A percentile compares a stretch with the other conserved stretches of the same genome.
These are phyloP conservation scores for Solanum chaucha DNA, from an alignment of 257 asterid genomes.

Conservation along the genomic window DNA sequence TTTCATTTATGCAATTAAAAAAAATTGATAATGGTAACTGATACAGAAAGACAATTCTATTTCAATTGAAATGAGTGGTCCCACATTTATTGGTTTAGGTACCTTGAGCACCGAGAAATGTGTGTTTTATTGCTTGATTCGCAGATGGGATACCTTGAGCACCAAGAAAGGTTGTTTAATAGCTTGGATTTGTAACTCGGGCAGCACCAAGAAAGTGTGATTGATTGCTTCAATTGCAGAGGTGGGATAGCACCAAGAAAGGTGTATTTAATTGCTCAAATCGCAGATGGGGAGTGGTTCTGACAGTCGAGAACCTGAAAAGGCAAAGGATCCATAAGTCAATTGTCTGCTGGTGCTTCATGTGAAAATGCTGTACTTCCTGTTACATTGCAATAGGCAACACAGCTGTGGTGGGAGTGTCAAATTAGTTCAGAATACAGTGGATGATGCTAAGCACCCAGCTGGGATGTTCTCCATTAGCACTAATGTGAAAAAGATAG, in stretches of 20 bases:
- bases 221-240: too few relatives aligned
- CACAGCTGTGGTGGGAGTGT: not conserved
- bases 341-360: not conserved
- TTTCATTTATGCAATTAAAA: not conserved
- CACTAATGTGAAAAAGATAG: not conserved
- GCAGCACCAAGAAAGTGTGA: too few relatives aligned
- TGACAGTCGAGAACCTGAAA: not conserved
- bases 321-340: not conserved
- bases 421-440: not conserved
- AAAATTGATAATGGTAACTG: not conserved
- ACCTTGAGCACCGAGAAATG: not conserved
- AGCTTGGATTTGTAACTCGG: not conserved
- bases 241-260: not conserved
- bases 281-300: not conserved
- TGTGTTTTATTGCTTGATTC: not conserved
- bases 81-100: not conserved
- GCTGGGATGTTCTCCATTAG: too few relatives aligned
- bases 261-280: not conserved
- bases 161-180: not conserved
- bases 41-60: not conserved
- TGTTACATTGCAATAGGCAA: not conserved
- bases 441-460: not conserved
- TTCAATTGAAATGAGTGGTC: not conserved
- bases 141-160: not conserved
- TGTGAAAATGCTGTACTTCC: not conserved